These are phyloP conservation scores for Moricandia arvensis DNA, from an alignment of 345 rosid genomes.

Conservation along the genomic window DNA sequence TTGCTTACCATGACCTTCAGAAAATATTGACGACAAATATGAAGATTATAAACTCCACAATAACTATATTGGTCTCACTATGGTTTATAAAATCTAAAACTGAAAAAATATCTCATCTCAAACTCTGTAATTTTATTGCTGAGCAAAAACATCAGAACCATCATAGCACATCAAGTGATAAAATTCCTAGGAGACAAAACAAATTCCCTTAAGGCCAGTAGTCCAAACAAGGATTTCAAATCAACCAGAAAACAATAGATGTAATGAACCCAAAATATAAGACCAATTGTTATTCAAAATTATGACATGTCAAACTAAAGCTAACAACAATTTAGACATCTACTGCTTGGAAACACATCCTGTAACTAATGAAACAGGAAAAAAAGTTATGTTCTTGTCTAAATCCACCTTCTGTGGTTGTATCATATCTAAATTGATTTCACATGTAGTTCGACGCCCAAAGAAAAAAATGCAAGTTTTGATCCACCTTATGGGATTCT, in stretches of 20 bases:
- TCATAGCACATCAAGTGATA: slow-evolving; percentile 6
- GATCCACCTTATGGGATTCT: neutral
- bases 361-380: no score
- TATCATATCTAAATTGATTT: neutral
- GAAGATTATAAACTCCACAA: no score
- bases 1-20: no score
- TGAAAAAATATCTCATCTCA: neutral
- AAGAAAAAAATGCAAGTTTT: neutral
- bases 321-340: no score
- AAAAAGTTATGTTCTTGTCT: no score
- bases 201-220: neutral
- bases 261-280: neutral
- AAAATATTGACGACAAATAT: no score
- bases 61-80: no score
- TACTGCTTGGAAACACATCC: no score
- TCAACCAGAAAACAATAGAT: neutral
- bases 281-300: no score
- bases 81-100: neutral
- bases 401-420: neutral
- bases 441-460: neutral
- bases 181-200: neutral
- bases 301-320: no score
- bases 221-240: neutral
- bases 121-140: neutral
- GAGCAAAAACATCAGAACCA: neutral